Conservation (phyloP, 768 basidiomycete species). For the Sutorius australiensis region DNA sequence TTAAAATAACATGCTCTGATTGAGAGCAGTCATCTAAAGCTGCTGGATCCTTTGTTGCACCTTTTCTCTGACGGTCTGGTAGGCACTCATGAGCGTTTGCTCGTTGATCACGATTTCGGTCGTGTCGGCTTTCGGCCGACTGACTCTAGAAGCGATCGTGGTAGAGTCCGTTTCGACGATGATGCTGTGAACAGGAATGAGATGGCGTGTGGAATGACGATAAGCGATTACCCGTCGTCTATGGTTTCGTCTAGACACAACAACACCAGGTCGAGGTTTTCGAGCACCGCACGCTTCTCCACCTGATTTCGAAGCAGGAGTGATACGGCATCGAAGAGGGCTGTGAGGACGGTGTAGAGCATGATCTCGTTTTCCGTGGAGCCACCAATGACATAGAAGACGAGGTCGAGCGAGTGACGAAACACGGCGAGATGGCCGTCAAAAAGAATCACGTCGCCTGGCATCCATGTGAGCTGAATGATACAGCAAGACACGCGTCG, state of each 20-base stretch:
- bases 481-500: conserved; percentile 19
- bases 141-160: conserved; percentile 94
- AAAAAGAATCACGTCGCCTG: conserved; percentile 92
- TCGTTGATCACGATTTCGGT: conserved; percentile 98
- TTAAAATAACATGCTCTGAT: not conserved
- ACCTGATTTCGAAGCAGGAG: conserved; percentile 87
- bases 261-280: conserved; percentile 90
- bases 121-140: conserved; percentile 86
- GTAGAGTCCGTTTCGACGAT: conserved; percentile 95
- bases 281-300: conserved; percentile 91
- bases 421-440: conserved; percentile 90
- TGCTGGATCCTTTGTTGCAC: conserved; percentile 81
- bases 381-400: conserved; percentile 89
- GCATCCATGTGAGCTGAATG: not conserved
- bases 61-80: conserved; percentile 83
- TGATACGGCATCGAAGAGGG: conserved; percentile 81
- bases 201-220: not conserved
- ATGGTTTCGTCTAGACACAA: conserved; percentile 95
- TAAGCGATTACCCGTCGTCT: conserved; percentile 82
- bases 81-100: conserved; percentile 91
- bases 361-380: conserved; percentile 93
- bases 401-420: conserved; percentile 92
- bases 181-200: conserved; percentile 52
- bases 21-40: conserved; percentile 40
- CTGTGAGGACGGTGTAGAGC: conserved; percentile 80